Evolutionary conservation across 2,329 filamentous ascomycete species (phyloP).

Genomic region (Aspergillus amoenus): DNA sequence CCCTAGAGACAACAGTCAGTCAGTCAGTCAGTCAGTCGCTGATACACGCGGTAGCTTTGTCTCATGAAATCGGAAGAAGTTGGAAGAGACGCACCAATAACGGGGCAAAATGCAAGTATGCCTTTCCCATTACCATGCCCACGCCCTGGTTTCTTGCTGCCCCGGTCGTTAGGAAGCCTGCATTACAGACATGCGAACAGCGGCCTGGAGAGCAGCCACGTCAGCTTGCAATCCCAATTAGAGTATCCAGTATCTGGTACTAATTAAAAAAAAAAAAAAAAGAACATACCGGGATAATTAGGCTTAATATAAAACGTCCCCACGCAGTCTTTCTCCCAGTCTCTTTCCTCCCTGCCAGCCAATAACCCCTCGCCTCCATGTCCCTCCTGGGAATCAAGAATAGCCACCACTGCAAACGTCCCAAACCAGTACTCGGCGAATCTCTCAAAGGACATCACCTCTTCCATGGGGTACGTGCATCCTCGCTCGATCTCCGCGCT

Average conservation of each 20-base stretch:
- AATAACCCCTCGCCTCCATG: conserved; percentile 12
- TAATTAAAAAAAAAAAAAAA: background rate
- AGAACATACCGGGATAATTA: conserved; percentile 39
- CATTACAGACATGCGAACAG: conserved; percentile 42
- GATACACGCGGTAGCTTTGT: background rate
- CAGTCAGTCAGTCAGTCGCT: conserved; percentile 12
- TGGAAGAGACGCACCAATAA: conserved; percentile 29
- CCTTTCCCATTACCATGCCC: conserved; percentile 36
- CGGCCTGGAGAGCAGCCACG: conserved; percentile 25
- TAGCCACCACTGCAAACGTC: conserved; percentile 36
- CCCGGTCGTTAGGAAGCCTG: conserved; percentile 36
- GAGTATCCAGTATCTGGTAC: too few species aligned
- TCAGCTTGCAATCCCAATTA: background rate
- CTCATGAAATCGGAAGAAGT: background rate
- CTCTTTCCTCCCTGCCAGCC: conserved; percentile 20
- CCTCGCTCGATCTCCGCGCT: conserved; percentile 35
- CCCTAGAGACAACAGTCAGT: conserved; percentile 23
- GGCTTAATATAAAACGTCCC: conserved; percentile 44
- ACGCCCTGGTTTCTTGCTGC: conserved; percentile 35
- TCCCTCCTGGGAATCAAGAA: conserved; percentile 21
- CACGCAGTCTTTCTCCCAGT: conserved; percentile 38
- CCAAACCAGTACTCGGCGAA: conserved; percentile 42
- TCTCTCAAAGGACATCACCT: conserved; percentile 28
- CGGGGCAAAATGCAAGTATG: conserved; percentile 39
- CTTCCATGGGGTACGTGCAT: conserved; percentile 41